A percentile compares a stretch with the other conserved stretches of the same genome.
phyloP scores from a whole-genome alignment of 805 yeast species.

The Candida ficus region DNA sequence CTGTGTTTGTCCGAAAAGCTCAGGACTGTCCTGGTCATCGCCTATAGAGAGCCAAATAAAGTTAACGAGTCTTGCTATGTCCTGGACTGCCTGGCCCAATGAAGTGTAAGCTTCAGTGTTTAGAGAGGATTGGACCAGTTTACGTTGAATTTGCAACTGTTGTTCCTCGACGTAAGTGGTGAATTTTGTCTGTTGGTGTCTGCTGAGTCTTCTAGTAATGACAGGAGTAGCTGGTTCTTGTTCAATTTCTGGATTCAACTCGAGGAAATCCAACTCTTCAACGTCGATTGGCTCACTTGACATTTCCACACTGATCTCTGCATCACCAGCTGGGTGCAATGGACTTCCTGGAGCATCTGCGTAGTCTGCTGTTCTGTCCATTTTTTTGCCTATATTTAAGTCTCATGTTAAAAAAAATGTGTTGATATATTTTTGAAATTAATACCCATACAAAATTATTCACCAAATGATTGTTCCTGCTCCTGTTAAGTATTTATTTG shows the following conservation, averaged over 20 bases:
- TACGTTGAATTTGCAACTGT: conserved; percentile 49
- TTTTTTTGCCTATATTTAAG: no score
- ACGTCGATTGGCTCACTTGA: conserved; percentile 9
- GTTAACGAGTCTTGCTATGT: conserved; percentile 43
- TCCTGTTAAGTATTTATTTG: conserved; percentile 41
- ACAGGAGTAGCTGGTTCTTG: conserved; percentile 5
- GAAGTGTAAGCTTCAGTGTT: conserved; percentile 27
- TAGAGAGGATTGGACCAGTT: conserved; percentile 40
- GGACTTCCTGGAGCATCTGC: conserved; percentile 22
- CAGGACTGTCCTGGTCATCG: conserved; percentile 8
- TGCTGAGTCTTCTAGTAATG: conserved; percentile 29
- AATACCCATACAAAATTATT: neutral
- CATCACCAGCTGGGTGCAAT: conserved; percentile 20
- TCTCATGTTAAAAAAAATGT: no score
- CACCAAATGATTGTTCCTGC: conserved; percentile 28
- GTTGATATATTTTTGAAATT: no score
- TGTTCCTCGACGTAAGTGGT: conserved; percentile 49
- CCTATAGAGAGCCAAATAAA: conserved; percentile 61
- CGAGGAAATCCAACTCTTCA: conserved; percentile 20
- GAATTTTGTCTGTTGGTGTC: conserved; percentile 52
- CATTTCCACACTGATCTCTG: conserved; percentile 11
- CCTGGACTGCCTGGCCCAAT: conserved; percentile 34
- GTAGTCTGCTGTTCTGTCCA: conserved; percentile 8
- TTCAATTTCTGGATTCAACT: conserved; percentile 22
- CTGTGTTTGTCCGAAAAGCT: conserved; percentile 52